These are phyloP conservation scores for Melaleuca quinquenervia DNA, from an alignment of 345 rosid species.

Conservation along the genomic window DNA sequence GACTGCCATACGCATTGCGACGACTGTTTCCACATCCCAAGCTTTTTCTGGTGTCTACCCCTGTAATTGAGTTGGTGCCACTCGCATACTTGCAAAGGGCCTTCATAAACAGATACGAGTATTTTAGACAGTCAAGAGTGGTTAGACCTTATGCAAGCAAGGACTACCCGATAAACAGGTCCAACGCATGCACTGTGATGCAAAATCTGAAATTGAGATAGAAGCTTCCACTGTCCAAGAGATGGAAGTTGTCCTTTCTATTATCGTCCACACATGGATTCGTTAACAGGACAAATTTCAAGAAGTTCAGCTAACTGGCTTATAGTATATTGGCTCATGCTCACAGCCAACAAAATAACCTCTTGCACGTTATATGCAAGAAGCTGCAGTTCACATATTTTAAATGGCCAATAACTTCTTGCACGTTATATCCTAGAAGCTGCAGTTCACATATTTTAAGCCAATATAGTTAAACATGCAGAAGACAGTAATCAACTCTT, in stretches of 20 bases:
- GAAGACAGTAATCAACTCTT: background rate
- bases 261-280: background rate
- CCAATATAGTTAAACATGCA: background rate
- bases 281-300: background rate
- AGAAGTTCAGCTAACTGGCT: background rate
- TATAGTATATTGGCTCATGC: background rate
- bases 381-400: background rate
- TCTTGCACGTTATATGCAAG: background rate
- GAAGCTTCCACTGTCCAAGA: background rate
- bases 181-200: background rate
- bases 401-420: background rate
- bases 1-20: constrained; percentile 73
- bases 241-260: background rate
- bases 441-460: background rate
- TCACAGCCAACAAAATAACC: background rate
- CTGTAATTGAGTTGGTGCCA: constrained; percentile 77
- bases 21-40: constrained; percentile 84
- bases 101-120: constrained; percentile 12
- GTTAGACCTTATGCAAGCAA: background rate
- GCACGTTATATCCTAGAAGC: background rate
- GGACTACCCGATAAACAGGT: background rate
- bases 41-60: constrained; percentile 71
- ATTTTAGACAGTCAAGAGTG: background rate
- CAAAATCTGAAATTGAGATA: background rate
- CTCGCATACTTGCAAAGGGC: constrained; percentile 92